Conservation (phyloP, 768 basidiomycete genomes). For the Favolaschia claudopus region DNA sequence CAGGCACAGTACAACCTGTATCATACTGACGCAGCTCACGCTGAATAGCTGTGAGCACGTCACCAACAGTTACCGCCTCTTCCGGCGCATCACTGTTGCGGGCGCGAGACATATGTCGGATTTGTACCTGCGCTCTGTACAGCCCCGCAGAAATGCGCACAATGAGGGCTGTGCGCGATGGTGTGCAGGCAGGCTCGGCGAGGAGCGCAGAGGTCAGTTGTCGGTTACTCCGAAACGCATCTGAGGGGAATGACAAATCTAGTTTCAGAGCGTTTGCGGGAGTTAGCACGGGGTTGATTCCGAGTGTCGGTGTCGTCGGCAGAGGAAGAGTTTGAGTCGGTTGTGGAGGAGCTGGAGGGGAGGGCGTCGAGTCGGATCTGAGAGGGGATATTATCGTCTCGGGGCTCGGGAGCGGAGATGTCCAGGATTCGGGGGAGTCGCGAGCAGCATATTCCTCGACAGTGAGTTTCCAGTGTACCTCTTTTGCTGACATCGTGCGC, state of each 20-base stretch:
- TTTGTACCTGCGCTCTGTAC: not conserved
- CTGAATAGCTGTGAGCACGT: constrained; percentile 16
- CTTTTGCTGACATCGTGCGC: constrained; percentile 8
- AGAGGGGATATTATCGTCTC: too few species aligned
- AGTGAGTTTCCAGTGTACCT: constrained; percentile 12
- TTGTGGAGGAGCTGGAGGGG: not conserved
- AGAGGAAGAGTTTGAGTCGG: not conserved
- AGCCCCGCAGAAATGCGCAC: constrained; percentile 12
- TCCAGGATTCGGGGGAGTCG: constrained; percentile 10
- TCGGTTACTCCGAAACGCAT: constrained; percentile 10
- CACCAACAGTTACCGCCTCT: constrained; percentile 13
- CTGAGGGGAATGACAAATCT: not conserved
- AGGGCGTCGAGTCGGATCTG: too few species aligned
- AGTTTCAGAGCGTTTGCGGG: not conserved
- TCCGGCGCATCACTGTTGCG: too few species aligned
- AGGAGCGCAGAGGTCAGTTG: constrained; percentile 10
- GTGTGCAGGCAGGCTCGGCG: constrained; percentile 10
- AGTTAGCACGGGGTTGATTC: constrained; percentile 1
- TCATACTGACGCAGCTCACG: constrained; percentile 13
- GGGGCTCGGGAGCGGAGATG: not conserved
- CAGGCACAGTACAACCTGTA: not conserved
- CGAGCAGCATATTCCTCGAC: constrained; percentile 3
- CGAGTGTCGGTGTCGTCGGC: not conserved
- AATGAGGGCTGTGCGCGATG: not conserved
- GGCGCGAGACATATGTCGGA: not conserved